Percentiles rank a stretch among this genome's conserved stretches.
phyloP scores from a whole-genome alignment of 495 filamentous ascomycete genomes.

The Penicillium subrubescens region DNA sequence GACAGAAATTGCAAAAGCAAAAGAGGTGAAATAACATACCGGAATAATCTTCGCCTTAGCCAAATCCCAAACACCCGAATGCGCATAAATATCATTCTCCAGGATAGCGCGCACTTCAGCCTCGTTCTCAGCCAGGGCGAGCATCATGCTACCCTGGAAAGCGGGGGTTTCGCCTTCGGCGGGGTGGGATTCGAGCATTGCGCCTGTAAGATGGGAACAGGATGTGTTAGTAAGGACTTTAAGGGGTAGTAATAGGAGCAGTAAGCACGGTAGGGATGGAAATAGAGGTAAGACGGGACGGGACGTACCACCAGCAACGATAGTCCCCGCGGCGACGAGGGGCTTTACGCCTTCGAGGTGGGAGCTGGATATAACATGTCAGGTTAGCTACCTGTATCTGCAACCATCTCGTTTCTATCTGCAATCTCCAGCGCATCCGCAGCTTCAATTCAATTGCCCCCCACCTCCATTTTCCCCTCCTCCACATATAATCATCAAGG shows the following conservation, averaged over 20 bases:
- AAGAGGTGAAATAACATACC: constrained; percentile 29
- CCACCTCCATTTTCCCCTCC: too few species aligned
- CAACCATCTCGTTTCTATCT: not conserved
- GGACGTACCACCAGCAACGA: constrained; percentile 44
- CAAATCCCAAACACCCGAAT: constrained; percentile 79
- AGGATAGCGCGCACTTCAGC: constrained; percentile 70
- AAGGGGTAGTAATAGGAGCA: not conserved
- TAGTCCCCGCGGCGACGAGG: constrained; percentile 32
- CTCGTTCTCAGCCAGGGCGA: constrained; percentile 61
- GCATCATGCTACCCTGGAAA: constrained; percentile 70
- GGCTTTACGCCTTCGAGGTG: constrained; percentile 42
- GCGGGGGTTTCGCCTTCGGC: constrained; percentile 61
- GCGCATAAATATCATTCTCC: constrained; percentile 71
- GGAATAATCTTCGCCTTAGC: constrained; percentile 64
- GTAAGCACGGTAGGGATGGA: not conserved
- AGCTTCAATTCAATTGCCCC: too few species aligned
- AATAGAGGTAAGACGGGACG: not conserved
- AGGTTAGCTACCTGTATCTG: not conserved
- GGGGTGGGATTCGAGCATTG: constrained; percentile 67
- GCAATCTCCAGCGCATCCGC: not conserved
- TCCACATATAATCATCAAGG: too few species aligned
- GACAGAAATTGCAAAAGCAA: too few species aligned
- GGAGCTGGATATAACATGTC: constrained; percentile 16
- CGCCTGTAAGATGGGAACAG: constrained; percentile 48
- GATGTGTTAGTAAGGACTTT: constrained; percentile 1